Evolutionary conservation across 805 yeast genomes (phyloP).

Genomic region (Dipodascopsis uninucleata): DNA sequence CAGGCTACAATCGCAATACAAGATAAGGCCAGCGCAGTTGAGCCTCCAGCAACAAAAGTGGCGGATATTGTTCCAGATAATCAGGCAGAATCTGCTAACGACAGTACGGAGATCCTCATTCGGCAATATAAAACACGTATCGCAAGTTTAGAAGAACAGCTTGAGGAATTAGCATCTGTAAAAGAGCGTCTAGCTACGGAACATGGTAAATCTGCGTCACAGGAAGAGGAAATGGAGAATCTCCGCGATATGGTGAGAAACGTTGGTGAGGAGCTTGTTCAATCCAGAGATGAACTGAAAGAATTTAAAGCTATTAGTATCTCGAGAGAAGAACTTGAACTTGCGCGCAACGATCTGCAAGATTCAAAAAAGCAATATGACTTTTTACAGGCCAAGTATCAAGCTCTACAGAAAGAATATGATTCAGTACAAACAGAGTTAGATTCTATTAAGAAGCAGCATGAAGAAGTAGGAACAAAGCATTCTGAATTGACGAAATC

Average conservation of each 20-base stretch:
- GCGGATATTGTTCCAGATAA: conserved; percentile 8
- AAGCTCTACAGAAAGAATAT: conserved; percentile 18
- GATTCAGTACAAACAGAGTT: conserved; percentile 20
- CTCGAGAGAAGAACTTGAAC: conserved; percentile 19
- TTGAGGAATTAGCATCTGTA: conserved; percentile 9
- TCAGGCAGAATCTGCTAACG: conserved; percentile 8
- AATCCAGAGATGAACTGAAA: conserved; percentile 48
- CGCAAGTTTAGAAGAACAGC: conserved; percentile 6
- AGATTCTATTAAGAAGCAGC: conserved; percentile 26
- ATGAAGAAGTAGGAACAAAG: not conserved
- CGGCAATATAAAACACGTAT: conserved; percentile 27
- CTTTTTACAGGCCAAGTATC: too few relatives aligned
- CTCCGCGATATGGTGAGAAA: conserved; percentile 71
- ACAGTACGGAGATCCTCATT: conserved; percentile 2
- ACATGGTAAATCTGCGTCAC: conserved; percentile 6
- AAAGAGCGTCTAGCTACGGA: conserved; percentile 14
- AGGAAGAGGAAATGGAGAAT: conserved; percentile 58
- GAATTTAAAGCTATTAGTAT: conserved; percentile 8
- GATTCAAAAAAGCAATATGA: too few relatives aligned
- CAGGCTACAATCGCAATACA: conserved; percentile 4
- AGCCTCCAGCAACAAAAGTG: conserved; percentile 9
- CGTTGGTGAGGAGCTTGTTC: conserved; percentile 76
- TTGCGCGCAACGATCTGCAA: conserved; percentile 18
- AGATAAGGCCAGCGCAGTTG: not conserved
- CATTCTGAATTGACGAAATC: not conserved